These are phyloP conservation scores for Asparagopsis taxiformis DNA, from an alignment of 31 red algal species.

Conservation along the genomic window DNA sequence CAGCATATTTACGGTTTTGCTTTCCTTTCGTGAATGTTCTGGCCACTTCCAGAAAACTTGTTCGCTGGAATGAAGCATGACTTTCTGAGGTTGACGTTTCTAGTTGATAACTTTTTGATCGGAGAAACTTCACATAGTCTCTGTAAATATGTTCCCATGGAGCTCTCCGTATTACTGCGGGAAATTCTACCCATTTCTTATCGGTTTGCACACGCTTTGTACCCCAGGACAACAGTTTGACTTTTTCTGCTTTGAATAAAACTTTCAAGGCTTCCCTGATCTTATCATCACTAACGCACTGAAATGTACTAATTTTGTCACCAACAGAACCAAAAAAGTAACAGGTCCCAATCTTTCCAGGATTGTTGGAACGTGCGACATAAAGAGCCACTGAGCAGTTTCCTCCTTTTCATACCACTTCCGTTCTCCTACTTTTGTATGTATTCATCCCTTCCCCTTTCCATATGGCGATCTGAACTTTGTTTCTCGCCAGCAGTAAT, in stretches of 20 bases:
- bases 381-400: neutral
- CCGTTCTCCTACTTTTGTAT: no score
- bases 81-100: no score
- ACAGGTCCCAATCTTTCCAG: neutral
- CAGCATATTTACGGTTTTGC: conserved; percentile 1
- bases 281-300: neutral
- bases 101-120: no score
- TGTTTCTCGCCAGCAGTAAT: neutral
- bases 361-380: neutral
- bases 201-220: neutral
- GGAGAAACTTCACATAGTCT: conserved; percentile 4
- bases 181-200: neutral
- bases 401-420: no score
- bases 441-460: neutral
- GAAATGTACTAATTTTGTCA: neutral
- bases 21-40: neutral
- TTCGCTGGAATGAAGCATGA: neutral
- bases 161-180: neutral
- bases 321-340: neutral
- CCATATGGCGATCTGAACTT: neutral
- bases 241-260: neutral
- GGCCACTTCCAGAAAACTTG: neutral
- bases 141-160: neutral
- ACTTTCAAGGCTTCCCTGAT: neutral
- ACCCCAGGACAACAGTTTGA: neutral